phyloP scores from a whole-genome alignment of 352 stramenopile genomes.

The Phytophthora pluvialis region DNA sequence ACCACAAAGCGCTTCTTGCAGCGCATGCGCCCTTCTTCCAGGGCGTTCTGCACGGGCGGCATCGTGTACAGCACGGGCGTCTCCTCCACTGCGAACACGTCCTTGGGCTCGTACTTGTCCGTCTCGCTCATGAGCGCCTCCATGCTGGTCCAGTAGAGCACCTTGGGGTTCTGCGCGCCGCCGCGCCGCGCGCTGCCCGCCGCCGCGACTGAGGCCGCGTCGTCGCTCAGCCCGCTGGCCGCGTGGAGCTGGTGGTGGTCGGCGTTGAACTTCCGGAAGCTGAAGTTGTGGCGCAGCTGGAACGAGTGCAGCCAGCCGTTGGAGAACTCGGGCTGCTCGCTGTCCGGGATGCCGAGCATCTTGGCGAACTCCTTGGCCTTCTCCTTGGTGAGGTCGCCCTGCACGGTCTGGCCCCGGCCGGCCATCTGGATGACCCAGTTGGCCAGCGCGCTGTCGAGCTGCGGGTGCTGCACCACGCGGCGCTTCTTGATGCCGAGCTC shows the following conservation, averaged over 20 bases:
- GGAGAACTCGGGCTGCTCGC: constrained; percentile 81
- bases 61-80: constrained; percentile 79
- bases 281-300: constrained; percentile 86
- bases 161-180: constrained; percentile 26
- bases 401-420: constrained; percentile 76
- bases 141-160: constrained; percentile 68
- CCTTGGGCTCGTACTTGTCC: constrained; percentile 74
- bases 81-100: constrained; percentile 84
- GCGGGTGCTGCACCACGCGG: constrained; percentile 80
- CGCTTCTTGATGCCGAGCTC: constrained; percentile 87
- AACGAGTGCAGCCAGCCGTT: constrained; percentile 86
- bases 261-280: constrained; percentile 83
- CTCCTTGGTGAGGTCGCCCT: constrained; percentile 86
- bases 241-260: constrained; percentile 46
- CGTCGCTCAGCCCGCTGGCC: background rate
- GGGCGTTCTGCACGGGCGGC: constrained; percentile 51
- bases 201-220: background rate
- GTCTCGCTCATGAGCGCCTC: constrained; percentile 67
- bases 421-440: constrained; percentile 91
- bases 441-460: constrained; percentile 78
- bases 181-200: background rate
- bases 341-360: constrained; percentile 80
- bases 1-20: constrained; percentile 79
- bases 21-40: constrained; percentile 57
- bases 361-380: constrained; percentile 87